Base-by-base conservation (phyloP, 306 rosid genomes). In the Cyclanthera cordifolia region DNA sequence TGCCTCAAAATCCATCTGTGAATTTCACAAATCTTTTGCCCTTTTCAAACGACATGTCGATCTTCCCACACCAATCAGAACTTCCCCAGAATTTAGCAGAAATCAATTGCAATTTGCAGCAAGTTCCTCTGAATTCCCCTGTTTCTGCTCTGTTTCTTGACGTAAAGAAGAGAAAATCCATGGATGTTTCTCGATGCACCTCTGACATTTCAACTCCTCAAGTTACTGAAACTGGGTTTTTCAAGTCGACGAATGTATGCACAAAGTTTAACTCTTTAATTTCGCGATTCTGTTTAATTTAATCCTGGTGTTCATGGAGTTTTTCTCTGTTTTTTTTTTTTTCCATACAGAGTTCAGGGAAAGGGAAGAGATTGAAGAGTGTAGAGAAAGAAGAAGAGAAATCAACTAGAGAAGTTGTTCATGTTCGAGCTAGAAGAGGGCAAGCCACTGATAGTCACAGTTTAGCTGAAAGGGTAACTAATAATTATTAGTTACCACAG, bases 381-480 rank as follows among this genome's bases (percentile, higher is more conserved):
- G 74, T 74, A 61, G 79, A 20, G 67, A 79, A 76, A 67, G 84
- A 82, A 76, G 91, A 84, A 55, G 81, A 82, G 70, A 90, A 77
- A 54, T 87, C 85, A 67, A 63, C 75, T 69, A 88, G 82, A 78
- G 99, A 86, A 75, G 94, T 93, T 48, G 96, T 93, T 77, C 97
- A 90, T 78, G 97, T 93, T 21, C 85, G 99, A 87, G 97, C 99
- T 43, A 90, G 90, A 84, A 86, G 99, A 82, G 99, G 99, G 41
- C 99, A 93, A 79, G 99, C 99, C 56, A 93, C 97, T 32, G 96
- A 93, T 69, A 93, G 96, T 79, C 99, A 93, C 78, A 93, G 99
- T 59, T 76, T 93, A 77, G 97, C 99, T 72, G 99, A 93, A 79
- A 90, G 99, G 95, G 99, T 93, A 90, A 48, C 2, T 34, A 14